Evolutionary conservation across 768 basidiomycete genomes (phyloP), one percentile per base, ranked within the genome.

Genomic region (Panellus pusillus): DNA sequence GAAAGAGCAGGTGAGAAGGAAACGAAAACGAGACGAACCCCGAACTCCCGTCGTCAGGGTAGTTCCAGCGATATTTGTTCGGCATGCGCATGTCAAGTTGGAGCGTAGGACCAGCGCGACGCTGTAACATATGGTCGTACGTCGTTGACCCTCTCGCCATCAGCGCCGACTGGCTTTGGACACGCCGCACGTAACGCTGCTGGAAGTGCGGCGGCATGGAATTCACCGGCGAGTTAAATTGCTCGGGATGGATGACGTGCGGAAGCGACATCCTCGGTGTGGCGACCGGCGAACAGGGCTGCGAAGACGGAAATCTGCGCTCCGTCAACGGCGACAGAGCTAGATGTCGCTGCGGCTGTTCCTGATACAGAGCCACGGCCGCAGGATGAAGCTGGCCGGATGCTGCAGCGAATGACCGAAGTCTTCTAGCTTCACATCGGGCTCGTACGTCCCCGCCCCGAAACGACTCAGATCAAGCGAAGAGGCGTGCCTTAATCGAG

Each of bases 401-500:
- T 35, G 7, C 32, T 35, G 32, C 32, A 20, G 9, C 4, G 44
- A 42, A 9, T 29, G 29, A n/a, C 14, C 28, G 1, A 28, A 17
- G 18, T 49, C 50, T 45, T 52, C 54, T 59, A 53, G 20, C 55
- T 61, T 52, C 46, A 40, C 4, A 43, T 44, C 12, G 43, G 51
- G 47, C 14, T 51, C 43, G 17, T 55, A 51, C 35, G 29, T 39
- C 20, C 59, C 62, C 9, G 37, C 39, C 19, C 45, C 39, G 12
- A 65, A 54, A 19, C 54, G 60, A 24, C n/a, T n/a, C n/a, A 61
- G 31, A 37, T 67, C 68, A 37, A 64, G 56, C 38, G 64, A 62
- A 48, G 65, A 64, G 8, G 64, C 64, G 37, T 64, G 65, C 11
- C 65, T 66, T 44, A 65, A 54, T n/a, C 70, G 66, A 13, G 67